Evolutionary conservation across 306 rosid species (phyloP), one percentile per base, ranked within the genome.

Genomic region (Cucurbita maxima): DNA sequence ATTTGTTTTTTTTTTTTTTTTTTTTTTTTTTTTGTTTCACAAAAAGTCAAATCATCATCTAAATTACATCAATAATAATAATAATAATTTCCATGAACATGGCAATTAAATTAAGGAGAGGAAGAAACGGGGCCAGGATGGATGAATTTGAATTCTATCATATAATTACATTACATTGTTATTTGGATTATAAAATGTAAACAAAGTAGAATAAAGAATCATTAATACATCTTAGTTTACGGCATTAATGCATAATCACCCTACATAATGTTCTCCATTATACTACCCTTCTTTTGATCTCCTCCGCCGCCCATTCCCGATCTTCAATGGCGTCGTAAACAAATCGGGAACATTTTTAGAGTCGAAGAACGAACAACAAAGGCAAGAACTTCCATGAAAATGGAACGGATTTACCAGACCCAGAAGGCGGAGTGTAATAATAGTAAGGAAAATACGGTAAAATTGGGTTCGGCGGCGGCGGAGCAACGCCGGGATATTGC

Each of bases 401-500:
- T 16, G 84, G 68, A n/a, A 54, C 37, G 15, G 76, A 41, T 8
- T 43, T 44, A 4, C 36, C 22, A 43, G 11, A 52, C 19, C 56
- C 51, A 30, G 69, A 58, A 6, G 84, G 78, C 0, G 79, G 75
- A 15, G 8, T 13, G 20, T 45, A 10, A 54, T 47, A 55, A 41
- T 74, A 51, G 38, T 14, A 22, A 6, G 84, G 84, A 50, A 58
- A 48, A 36, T 73, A 72, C 7, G 84, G 78, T 10, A 13, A 25
- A 0, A 62, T 56, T 25, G 53, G 56, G 6, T 22, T 69, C 30
- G 78, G 76, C 13, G 82, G 86, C 10, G 81, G 72, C 45, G 41
- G 56, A 57, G 19, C n/a, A 50, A 25, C 4, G 10, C 52, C 44
- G 10, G 77, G 81, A 18, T 2, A 53, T 8, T 4, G 4, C 6